Evolutionary conservation across 1,139 yeast genomes (phyloP).

Genomic region (Taphrina wiesneri): DNA sequence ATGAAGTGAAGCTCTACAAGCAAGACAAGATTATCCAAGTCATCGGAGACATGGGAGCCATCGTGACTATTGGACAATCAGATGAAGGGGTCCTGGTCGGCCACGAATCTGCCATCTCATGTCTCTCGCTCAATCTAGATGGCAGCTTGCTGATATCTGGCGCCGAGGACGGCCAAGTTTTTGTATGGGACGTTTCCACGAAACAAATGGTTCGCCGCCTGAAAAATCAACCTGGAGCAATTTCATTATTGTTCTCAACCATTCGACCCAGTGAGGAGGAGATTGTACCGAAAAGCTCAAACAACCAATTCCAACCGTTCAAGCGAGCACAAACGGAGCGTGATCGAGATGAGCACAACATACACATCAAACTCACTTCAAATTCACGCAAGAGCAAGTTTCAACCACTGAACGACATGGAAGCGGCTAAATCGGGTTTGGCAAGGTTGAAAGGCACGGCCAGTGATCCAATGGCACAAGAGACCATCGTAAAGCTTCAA

Average conservation of each 20-base stretch:
- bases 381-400: not conserved
- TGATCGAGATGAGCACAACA: constrained; percentile 31
- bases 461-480: constrained; percentile 12
- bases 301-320: constrained; percentile 26
- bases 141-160: constrained; percentile 76
- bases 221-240: constrained; percentile 50
- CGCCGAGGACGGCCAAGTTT: constrained; percentile 66
- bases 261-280: constrained; percentile 1
- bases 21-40: constrained; percentile 47
- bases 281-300: not conserved
- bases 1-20: constrained; percentile 58
- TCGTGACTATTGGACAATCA: constrained; percentile 43
- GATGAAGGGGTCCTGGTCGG: constrained; percentile 40
- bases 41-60: constrained; percentile 59
- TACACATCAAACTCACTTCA: constrained; percentile 3
- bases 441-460: not conserved
- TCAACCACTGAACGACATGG: constrained; percentile 14
- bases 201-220: constrained; percentile 71
- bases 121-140: constrained; percentile 66
- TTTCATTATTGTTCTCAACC: not conserved
- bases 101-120: constrained; percentile 50
- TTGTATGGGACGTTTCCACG: constrained; percentile 70
- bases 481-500: constrained; percentile 25
- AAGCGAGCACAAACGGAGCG: constrained; percentile 31
- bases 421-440: constrained; percentile 9